Evolutionary conservation across 2,329 filamentous ascomycete genomes (phyloP), one percentile per base, ranked within the genome.

Genomic region (Nigrograna mackinnonii): DNA sequence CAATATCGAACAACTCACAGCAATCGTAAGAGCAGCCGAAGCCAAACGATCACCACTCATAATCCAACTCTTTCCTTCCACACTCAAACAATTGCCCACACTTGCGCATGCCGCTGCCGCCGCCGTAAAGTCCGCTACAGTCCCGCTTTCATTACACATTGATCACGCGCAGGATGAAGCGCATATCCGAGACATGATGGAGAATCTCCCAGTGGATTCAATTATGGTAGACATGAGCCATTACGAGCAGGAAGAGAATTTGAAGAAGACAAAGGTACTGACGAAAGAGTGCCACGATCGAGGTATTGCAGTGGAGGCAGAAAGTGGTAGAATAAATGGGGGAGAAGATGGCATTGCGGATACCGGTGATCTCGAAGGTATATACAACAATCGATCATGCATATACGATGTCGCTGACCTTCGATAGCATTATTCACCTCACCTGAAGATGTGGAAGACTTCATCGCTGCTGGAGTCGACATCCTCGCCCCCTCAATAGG

Each of bases 211-310:
- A 3, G 88, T 88, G 53, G 85, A 89, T 66, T 81, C 78, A 49
- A 87, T 89, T 61, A 89, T 89, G 85, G 80, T 89, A 0, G 86
- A 89, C 62, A 89, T 89, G 84, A 82, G 77, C 42, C 85, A 88
- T 62, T 82, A 85, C 54, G 84, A 86, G 52, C 83, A 87, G 65
- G 83, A 85, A 49, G 84, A 87, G 67, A 89, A 89, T 55, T 69
- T 89, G 20, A 71, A 75, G 5, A 75, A 80, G 56, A 88, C 85
- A 12, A 72, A 72, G 37, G 77, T 84, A 43, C 66, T 87, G 35
- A 80, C 82, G 1, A 71, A 68, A 20, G 81, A 84, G 53, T 86
- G 84, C 55, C 79, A 86, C 57, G 79, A 69, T 39, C 72, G 77
- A 18, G 82, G 82, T 1, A 87, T 88, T 46, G 79, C 82, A 4